A percentile compares a stretch with the other conserved stretches of the same genome.
Evolutionary conservation across 768 basidiomycete genomes (phyloP).

Genomic region (Vishniacozyma victoriae): DNA sequence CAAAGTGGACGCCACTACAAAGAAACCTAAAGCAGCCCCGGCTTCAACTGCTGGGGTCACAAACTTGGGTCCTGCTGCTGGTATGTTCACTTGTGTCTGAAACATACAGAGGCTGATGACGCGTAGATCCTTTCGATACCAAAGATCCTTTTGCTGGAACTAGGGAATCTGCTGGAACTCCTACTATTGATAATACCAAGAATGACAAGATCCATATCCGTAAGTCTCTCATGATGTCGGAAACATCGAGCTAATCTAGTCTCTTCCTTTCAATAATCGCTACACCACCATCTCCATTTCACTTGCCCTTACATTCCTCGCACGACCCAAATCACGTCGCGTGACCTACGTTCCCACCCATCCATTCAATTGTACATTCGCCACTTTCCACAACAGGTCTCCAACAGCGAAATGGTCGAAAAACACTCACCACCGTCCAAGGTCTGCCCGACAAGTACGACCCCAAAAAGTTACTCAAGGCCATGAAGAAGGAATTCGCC

Average conservation of each 20-base stretch:
- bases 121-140: conserved; percentile 88
- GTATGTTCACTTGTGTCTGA: conserved; percentile 16
- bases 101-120: background rate
- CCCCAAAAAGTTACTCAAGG: conserved; percentile 94
- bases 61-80: conserved; percentile 37
- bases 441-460: conserved; percentile 93
- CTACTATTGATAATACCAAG: conserved; percentile 38
- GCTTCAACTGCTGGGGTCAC: conserved; percentile 29
- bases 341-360: background rate
- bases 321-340: background rate
- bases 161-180: conserved; percentile 45
- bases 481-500: conserved; percentile 99
- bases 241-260: background rate
- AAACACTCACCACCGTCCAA: conserved; percentile 95
- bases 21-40: conserved; percentile 34
- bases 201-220: conserved; percentile 49
- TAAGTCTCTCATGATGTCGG: conserved; percentile 19
- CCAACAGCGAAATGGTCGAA: conserved; percentile 97
- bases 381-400: conserved; percentile 53
- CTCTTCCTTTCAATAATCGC: too few species aligned
- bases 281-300: too few species aligned
- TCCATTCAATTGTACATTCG: conserved; percentile 1
- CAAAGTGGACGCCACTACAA: conserved; percentile 40
- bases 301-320: background rate
- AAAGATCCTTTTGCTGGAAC: conserved; percentile 71